Conservation (phyloP, 148 eudicot genomes). For the Limonium bicolor region DNA sequence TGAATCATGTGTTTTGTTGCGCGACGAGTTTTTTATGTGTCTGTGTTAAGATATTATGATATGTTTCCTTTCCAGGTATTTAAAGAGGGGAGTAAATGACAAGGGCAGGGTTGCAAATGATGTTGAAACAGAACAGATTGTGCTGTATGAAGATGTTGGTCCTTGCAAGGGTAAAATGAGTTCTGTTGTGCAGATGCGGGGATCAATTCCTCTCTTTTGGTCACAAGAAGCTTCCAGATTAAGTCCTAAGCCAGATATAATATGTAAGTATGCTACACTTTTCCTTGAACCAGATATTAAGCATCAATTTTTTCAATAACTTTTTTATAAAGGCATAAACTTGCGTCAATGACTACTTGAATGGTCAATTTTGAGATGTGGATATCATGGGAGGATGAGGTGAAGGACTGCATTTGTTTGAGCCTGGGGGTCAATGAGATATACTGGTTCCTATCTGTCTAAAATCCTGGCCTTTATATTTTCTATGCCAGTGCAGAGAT, state of each 20-base stretch:
- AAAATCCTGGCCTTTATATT: slow-evolving; percentile 4
- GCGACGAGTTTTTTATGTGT: no score
- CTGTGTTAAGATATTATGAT: no score
- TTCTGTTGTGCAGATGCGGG: slow-evolving; percentile 99
- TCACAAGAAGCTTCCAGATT: slow-evolving; percentile 97
- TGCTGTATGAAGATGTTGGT: slow-evolving; percentile 97
- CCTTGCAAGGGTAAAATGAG: slow-evolving; percentile 88
- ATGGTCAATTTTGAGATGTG: no score
- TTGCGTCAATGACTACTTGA: no score
- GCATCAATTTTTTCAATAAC: no score
- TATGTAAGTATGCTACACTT: slow-evolving; percentile 45
- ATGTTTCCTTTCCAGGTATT: slow-evolving; percentile 49
- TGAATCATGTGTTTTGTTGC: no score
- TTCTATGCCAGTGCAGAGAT: slow-evolving; percentile 79
- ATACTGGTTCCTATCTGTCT: background rate
- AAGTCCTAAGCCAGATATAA: slow-evolving; percentile 97
- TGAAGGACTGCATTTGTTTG: no score
- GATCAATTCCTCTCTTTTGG: slow-evolving; percentile 99
- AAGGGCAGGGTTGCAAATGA: slow-evolving; percentile 98
- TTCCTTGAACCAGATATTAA: no score
- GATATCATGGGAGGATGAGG: no score
- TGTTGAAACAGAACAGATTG: slow-evolving; percentile 96
- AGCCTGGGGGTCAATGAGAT: no score
- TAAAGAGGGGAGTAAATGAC: slow-evolving; percentile 97
- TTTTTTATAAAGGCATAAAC: no score